phyloP scores from a whole-genome alignment of 768 basidiomycete genomes.

The Pisolithus marmoratus region DNA sequence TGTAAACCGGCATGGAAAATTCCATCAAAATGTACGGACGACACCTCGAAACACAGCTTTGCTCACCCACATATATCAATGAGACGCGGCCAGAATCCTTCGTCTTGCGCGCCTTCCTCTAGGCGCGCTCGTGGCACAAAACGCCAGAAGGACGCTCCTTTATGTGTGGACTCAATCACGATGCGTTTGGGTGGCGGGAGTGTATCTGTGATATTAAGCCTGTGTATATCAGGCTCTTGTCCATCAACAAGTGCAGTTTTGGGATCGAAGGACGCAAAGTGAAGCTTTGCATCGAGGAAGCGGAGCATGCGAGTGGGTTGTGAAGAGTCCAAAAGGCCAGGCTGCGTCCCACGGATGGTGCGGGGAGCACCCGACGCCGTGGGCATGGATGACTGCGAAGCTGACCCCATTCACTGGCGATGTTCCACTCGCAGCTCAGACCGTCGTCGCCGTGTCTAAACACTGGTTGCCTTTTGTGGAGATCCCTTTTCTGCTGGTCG shows the following conservation, averaged over 20 bases:
- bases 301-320: constrained; percentile 62
- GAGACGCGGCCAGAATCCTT: constrained; percentile 66
- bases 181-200: constrained; percentile 60
- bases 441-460: too few relatives aligned
- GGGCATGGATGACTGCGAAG: too few relatives aligned
- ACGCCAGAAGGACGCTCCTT: constrained; percentile 60
- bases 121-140: constrained; percentile 68
- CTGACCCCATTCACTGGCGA: too few relatives aligned
- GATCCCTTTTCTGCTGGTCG: too few relatives aligned
- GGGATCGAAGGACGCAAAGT: constrained; percentile 73
- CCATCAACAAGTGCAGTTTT: constrained; percentile 45
- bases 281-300: constrained; percentile 49
- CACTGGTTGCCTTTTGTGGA: too few relatives aligned
- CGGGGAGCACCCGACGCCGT: constrained; percentile 3
- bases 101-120: constrained; percentile 53
- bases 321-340: constrained; percentile 61
- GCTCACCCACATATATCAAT: constrained; percentile 68
- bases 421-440: too few relatives aligned
- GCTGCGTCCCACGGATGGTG: constrained; percentile 37
- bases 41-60: neutral
- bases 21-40: neutral
- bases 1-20: constrained; percentile 8
- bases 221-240: constrained; percentile 33
- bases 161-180: constrained; percentile 60
- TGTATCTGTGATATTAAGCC: constrained; percentile 41